A percentile compares a stretch with the other conserved stretches of the same genome.
phyloP scores from a whole-genome alignment of 352 stramenopile genomes.

The Saprolegnia parasitica region DNA sequence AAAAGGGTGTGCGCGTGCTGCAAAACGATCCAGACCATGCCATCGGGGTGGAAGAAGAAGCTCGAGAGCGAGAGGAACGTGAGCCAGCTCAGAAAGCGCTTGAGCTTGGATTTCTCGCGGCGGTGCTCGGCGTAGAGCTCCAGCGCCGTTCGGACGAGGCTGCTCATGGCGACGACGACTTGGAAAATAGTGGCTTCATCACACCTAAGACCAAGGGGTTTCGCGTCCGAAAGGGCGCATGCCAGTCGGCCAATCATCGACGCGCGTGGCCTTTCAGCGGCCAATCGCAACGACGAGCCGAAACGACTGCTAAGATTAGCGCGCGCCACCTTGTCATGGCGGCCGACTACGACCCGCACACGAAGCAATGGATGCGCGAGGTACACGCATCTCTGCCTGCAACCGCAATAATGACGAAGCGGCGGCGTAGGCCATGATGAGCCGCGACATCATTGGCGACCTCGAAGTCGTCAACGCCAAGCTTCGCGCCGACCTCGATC shows the following conservation, averaged over 20 bases:
- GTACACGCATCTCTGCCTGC: not conserved
- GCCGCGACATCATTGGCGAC: slow-evolving; percentile 19
- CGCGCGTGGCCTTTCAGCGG: not conserved
- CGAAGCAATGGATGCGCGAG: slow-evolving; percentile 28
- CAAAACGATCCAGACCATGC: slow-evolving; percentile 26
- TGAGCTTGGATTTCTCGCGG: slow-evolving; percentile 23
- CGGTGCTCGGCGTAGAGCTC: not conserved
- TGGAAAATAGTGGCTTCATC: not conserved
- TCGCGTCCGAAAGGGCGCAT: not conserved
- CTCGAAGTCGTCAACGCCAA: slow-evolving; percentile 20
- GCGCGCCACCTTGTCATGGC: not conserved
- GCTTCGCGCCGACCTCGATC: slow-evolving; percentile 9
- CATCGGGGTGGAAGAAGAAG: slow-evolving; percentile 27
- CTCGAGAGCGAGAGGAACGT: slow-evolving; percentile 27
- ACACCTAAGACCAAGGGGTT: not conserved
- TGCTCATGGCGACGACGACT: not conserved
- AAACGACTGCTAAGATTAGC: not conserved
- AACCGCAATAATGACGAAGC: not conserved
- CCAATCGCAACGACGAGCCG: not conserved
- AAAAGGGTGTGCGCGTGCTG: not conserved
- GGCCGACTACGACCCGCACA: slow-evolving; percentile 15
- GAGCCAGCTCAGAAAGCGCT: slow-evolving; percentile 24
- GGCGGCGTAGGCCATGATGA: slow-evolving; percentile 14
- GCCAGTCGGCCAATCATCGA: not conserved
- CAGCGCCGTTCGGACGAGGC: not conserved